Conservation (phyloP, 176 grass and related monocot species). For the Triticum urartu region DNA sequence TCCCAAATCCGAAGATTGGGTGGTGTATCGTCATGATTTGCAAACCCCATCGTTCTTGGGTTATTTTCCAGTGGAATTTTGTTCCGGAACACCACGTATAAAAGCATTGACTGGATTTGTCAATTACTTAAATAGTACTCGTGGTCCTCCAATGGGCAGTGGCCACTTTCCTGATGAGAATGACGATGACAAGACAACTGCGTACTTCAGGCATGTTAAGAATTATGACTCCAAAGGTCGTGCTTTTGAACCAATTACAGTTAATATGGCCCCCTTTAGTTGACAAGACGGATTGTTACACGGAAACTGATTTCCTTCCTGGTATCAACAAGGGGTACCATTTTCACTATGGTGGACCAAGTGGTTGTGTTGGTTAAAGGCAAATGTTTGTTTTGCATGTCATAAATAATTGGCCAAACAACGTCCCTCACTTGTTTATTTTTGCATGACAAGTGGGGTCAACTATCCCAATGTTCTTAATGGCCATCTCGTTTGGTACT, state of each 20-base stretch:
- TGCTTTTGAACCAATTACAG: not conserved
- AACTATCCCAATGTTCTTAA: not conserved
- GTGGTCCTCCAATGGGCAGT: constrained; percentile 43
- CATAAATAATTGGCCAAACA: not conserved
- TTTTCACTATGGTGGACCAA: constrained; percentile 24
- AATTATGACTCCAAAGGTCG: constrained; percentile 8
- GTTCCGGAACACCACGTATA: not conserved
- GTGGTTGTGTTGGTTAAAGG: not conserved
- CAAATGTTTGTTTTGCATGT: not conserved
- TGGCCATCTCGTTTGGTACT: not conserved
- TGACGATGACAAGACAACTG: constrained; percentile 12
- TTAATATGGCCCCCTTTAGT: not conserved
- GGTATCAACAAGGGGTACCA: not conserved
- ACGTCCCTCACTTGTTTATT: not conserved
- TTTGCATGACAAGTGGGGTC: too few species aligned
- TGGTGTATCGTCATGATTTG: constrained; percentile 34
- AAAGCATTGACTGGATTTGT: constrained; percentile 9
- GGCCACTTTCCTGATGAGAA: constrained; percentile 19
- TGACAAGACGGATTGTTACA: not conserved
- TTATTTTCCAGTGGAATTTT: constrained; percentile 19
- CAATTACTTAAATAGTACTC: not conserved
- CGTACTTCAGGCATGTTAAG: constrained; percentile 25
- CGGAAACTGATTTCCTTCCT: not conserved
- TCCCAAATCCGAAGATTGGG: constrained; percentile 36
- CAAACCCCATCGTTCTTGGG: constrained; percentile 12